Evolutionary conservation across 1,284 basidiomycete species (phyloP), one percentile per base, ranked within the genome.

Genomic region (Athelia psychrophila): DNA sequence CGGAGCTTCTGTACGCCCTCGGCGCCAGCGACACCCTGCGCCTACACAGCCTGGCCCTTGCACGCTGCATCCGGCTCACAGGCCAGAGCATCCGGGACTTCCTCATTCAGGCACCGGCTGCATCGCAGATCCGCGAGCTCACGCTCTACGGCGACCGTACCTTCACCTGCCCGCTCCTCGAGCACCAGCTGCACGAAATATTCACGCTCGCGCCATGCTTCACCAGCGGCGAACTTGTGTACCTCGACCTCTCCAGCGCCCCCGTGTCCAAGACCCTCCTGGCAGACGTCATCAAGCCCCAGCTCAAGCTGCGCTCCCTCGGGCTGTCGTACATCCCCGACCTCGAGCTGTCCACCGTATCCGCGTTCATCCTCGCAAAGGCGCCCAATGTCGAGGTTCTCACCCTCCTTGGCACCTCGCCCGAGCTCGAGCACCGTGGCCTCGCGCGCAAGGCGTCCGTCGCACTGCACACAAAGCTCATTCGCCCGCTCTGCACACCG

Each of bases 71-170:
- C 47, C 84, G 87, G 53, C 75, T 98, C 44, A 90, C 90, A 0
- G 86, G 93, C 50, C 80, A 86, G 53, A 86, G 89, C 48, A 83
- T 98, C 60, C 81, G 81, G 47, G 73, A 84, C 49, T 88, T 98
- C 68, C 76, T 97, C 38, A 68, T 91, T 45, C 72, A 84, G 44
- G 81, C 87, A 2, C 84, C 82, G 0, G 85, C 86, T 2, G 85
- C 86, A 2, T 73, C 72, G 9, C 73, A 77, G 23, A 74, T 98
- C 25, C 77, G 76, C 49, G 91, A 98, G 62, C 78, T 98, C 36
- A 93, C 91, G 51, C 78, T 99, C 2, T 96, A 93, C 61, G 93
- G 93, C 45, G 94, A 97, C 61, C 80, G 80, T 62, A 92, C 93
- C 1, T 95, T 92, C 68, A 79, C 84, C 0, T 93, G 88, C n/a